Conservation (phyloP, 345 rosid species). For the Brassica carinata region DNA sequence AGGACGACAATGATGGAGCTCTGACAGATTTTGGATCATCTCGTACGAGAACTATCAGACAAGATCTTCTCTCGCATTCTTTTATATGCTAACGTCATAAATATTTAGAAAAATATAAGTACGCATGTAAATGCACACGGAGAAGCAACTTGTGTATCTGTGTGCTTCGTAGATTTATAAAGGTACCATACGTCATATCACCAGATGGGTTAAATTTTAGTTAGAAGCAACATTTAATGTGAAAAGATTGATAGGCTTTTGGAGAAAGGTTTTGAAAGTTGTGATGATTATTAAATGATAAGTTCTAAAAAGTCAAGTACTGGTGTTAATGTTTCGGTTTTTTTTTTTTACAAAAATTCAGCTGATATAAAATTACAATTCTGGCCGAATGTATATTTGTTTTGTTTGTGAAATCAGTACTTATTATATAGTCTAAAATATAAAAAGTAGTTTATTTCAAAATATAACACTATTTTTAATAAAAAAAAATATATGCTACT, state of each 20-base stretch:
- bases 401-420: not conserved
- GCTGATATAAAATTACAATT: not conserved
- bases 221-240: conserved; percentile 40
- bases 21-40: conserved; percentile 46
- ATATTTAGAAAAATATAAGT: not conserved
- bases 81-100: conserved; percentile 27
- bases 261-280: conserved; percentile 32
- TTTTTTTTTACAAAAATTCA: not conserved
- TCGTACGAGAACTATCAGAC: conserved; percentile 47
- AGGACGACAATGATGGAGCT: conserved; percentile 45
- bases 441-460: not conserved
- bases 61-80: conserved; percentile 27
- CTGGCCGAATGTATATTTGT: not conserved
- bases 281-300: conserved; percentile 40
- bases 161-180: conserved; percentile 7
- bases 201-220: conserved; percentile 34
- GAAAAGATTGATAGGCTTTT: conserved; percentile 32
- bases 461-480: not conserved
- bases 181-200: conserved; percentile 31
- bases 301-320: not conserved
- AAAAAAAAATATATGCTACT: not conserved
- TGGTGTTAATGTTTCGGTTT: not conserved
- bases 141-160: conserved; percentile 12
- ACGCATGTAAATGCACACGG: not conserved
- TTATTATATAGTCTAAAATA: not conserved